phyloP scores from a whole-genome alignment of 2,329 filamentous ascomycete species.

The Xylariaceae sp. region DNA sequence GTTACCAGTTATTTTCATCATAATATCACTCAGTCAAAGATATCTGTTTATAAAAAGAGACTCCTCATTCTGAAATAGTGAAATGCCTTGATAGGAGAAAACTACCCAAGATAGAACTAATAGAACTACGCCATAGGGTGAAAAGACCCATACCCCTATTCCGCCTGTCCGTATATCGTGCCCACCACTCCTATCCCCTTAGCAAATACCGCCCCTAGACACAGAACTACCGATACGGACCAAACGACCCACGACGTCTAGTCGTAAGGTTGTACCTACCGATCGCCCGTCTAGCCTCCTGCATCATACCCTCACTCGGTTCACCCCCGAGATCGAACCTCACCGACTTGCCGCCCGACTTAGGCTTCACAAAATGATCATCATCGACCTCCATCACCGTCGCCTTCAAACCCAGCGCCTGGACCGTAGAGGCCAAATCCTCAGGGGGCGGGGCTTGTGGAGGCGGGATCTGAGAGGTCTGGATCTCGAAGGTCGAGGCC shows the following conservation, averaged over 20 bases:
- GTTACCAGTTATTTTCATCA: not conserved
- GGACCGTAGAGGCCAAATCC: not conserved
- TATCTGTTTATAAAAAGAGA: too few relatives aligned
- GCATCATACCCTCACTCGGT: constrained; percentile 14
- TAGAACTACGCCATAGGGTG: too few relatives aligned
- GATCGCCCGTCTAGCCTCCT: constrained; percentile 14
- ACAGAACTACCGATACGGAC: constrained; percentile 1
- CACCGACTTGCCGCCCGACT: constrained; percentile 12
- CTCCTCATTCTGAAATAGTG: too few relatives aligned
- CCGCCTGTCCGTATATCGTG: too few relatives aligned
- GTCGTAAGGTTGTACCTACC: constrained; percentile 6
- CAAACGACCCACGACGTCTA: constrained; percentile 5
- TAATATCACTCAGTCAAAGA: too few relatives aligned
- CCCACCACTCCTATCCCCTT: too few relatives aligned
- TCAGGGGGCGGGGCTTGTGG: too few relatives aligned
- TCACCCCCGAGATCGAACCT: constrained; percentile 8
- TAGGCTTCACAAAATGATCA: not conserved
- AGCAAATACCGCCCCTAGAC: not conserved
- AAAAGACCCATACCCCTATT: too few relatives aligned
- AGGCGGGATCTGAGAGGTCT: too few relatives aligned
- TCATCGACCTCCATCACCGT: not conserved
- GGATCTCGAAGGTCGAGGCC: too few relatives aligned
- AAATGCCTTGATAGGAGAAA: too few relatives aligned
- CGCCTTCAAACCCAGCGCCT: not conserved
- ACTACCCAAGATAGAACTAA: too few relatives aligned